These are phyloP conservation scores for Penicillium verhagenii DNA, from an alignment of 495 filamentous ascomycete species.

Conservation along the genomic window DNA sequence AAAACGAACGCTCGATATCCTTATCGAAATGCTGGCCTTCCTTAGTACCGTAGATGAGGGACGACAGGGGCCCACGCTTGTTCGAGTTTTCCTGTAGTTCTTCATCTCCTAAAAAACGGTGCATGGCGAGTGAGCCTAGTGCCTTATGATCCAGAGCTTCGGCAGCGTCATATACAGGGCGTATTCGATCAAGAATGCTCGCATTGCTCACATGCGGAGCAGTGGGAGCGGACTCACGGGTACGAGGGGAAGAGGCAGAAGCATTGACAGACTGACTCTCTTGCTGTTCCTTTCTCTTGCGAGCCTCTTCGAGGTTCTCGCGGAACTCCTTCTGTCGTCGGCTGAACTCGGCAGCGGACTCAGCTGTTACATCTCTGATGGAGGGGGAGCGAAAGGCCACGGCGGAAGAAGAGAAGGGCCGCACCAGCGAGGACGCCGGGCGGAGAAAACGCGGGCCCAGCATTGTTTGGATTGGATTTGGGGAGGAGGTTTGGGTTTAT, in stretches of 20 bases:
- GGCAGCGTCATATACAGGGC: constrained; percentile 40
- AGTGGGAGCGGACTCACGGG: constrained; percentile 55
- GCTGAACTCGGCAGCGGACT: constrained; percentile 71
- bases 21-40: constrained; percentile 89
- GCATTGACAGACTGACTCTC: constrained; percentile 70
- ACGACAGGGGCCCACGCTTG: constrained; percentile 53
- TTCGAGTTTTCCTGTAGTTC: constrained; percentile 47
- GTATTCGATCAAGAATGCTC: constrained; percentile 32
- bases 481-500: background rate
- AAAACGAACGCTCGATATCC: constrained; percentile 93
- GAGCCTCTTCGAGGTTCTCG: constrained; percentile 70
- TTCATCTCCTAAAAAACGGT: constrained; percentile 51
- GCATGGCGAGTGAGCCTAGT: constrained; percentile 67
- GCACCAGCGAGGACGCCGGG: constrained; percentile 48
- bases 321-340: constrained; percentile 82
- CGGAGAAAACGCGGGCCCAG: constrained; percentile 49
- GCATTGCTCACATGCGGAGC: constrained; percentile 57
- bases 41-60: constrained; percentile 92
- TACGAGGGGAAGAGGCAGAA: constrained; percentile 46
- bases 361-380: constrained; percentile 76
- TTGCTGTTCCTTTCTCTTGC: constrained; percentile 74
- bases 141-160: constrained; percentile 42
- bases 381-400: constrained; percentile 63
- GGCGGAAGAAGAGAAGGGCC: constrained; percentile 61
- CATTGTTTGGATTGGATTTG: constrained; percentile 34